phyloP scores from a whole-genome alignment of 2,329 filamentous ascomycete species.

The Pyricularia sp. region DNA sequence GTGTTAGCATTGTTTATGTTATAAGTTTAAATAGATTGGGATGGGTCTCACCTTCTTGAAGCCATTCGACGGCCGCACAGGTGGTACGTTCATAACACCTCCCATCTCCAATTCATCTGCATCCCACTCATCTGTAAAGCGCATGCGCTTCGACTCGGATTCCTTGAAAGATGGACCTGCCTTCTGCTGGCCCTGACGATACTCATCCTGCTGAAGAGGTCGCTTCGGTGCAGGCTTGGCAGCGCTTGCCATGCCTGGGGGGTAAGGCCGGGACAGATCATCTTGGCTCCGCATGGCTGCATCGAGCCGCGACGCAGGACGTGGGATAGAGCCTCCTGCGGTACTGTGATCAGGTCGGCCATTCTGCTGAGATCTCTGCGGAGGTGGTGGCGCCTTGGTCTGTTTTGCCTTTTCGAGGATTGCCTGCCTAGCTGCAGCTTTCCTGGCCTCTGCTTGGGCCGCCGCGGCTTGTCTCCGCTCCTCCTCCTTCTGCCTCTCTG shows the following conservation, averaged over 20 bases:
- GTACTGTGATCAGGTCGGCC: conserved; percentile 32
- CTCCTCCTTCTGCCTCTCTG: conserved; percentile 31
- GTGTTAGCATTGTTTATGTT: conserved; percentile 18
- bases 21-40: neutral
- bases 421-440: conserved; percentile 49
- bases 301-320: conserved; percentile 46
- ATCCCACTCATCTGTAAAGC: conserved; percentile 60
- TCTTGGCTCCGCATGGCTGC: conserved; percentile 40
- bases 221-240: conserved; percentile 66
- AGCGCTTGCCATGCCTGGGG: conserved; percentile 44
- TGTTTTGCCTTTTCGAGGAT: conserved; percentile 53
- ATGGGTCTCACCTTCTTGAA: conserved; percentile 51
- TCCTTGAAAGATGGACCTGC: conserved; percentile 48
- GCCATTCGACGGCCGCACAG: conserved; percentile 65
- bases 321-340: conserved; percentile 17
- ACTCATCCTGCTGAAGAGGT: conserved; percentile 48
- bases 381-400: conserved; percentile 48
- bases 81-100: conserved; percentile 51
- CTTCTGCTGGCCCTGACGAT: conserved; percentile 29
- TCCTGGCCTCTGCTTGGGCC: conserved; percentile 47
- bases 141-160: conserved; percentile 66
- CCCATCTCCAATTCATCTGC: conserved; percentile 40
- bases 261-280: conserved; percentile 35
- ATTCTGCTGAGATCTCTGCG: conserved; percentile 39
- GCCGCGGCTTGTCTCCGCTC: conserved; percentile 40